Evolutionary conservation across 2,329 filamentous ascomycete genomes (phyloP), one percentile per base, ranked within the genome.

Genomic region (Fusarium nisikadoi): DNA sequence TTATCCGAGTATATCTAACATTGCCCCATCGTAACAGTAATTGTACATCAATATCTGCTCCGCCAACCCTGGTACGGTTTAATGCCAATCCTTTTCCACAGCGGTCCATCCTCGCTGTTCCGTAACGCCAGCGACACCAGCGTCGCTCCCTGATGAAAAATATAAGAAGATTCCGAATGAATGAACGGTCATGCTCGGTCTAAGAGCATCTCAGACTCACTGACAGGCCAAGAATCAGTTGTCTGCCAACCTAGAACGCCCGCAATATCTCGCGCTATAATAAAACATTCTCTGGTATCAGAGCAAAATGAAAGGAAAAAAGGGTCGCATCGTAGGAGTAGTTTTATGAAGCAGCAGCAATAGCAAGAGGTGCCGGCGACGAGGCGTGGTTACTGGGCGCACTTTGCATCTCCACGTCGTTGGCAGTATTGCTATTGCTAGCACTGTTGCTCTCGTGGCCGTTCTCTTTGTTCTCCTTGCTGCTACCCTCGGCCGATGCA

Each of bases 381-480:
- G 85, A 86, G 11, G 84, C 84, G n/a, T 84, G 80, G 17, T 87
- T 74, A 73, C 87, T 89, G 13, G 86, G 82, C 7, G 82, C 80
- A 74, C 86, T 88, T 60, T 81, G 84, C 82, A 88, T 88, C 76
- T 90, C 88, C 31, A 85, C 83, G 46, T 88, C 88, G 54, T 70
- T 81, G 19, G 81, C 82, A 35, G 82, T 82, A 68, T 83, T 83
- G 76, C 82, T 84, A 68, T 82, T 83, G 71, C 76, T 80, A 60
- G 83, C 84, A 77, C 86, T 87, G 79, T 87, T 87, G 66, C 81
- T 79, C 64, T 85, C 84, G 62, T 80, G 81, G 39, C 80, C 84
- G 54, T 92, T 91, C 72, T 89, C 89, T 76, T 90, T 88, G 78
- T 90, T 90, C 79, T 92, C 88, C 79, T 93, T 90, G 77, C 86